Percentiles rank a stretch among this genome's conserved stretches.
Conservation (phyloP, 352 stramenopile species). For the Phytophthora boehmeriae region DNA sequence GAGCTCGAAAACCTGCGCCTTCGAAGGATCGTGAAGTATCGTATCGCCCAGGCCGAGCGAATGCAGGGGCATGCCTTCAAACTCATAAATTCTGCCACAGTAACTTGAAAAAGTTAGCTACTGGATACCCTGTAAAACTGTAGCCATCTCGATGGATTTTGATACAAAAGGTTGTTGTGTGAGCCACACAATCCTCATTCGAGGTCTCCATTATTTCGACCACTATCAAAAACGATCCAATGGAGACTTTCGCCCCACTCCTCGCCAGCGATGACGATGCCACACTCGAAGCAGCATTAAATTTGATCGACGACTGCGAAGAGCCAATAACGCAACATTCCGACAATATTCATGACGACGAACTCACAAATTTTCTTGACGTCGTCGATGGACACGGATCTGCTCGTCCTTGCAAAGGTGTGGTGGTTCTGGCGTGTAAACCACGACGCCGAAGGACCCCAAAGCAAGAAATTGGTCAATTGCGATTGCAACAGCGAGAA, state of each 20-base stretch:
- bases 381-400: not conserved
- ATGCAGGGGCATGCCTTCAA: conserved; percentile 3
- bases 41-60: conserved; percentile 8
- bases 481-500: conserved; percentile 21
- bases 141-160: conserved; percentile 10
- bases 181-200: not conserved
- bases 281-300: conserved; percentile 21
- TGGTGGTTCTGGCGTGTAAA: not conserved
- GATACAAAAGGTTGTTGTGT: not conserved
- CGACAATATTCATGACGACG: conserved; percentile 1
- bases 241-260: conserved; percentile 9
- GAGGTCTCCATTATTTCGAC: not conserved
- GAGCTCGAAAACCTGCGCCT: conserved; percentile 14
- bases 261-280: conserved; percentile 24
- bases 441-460: conserved; percentile 16
- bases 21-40: conserved; percentile 1
- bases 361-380: conserved; percentile 13
- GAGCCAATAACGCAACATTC: not conserved
- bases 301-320: conserved; percentile 22
- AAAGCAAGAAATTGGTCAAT: conserved; percentile 28
- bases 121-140: not conserved
- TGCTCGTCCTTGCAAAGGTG: not conserved
- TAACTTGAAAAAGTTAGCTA: not conserved
- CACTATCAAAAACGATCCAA: conserved; percentile 4
- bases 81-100: too few species aligned